Base-by-base conservation (phyloP, 192 early-diverging fungal species). In the Podila minutissima region DNA sequence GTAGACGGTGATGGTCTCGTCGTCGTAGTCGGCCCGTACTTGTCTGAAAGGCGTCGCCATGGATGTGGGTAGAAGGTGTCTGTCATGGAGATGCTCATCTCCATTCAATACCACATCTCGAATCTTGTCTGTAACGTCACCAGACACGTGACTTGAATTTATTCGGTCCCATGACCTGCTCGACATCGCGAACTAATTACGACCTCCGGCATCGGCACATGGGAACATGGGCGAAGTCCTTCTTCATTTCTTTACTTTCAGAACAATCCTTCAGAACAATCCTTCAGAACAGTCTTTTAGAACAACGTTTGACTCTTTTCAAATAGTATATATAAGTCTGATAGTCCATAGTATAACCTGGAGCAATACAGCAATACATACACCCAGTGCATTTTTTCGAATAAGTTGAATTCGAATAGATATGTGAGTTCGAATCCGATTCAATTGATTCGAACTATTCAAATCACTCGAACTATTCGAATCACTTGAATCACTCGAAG, bases 1-100 rank as follows among this genome's bases (percentile, higher is more conserved):
- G 41, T 86, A 86, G 57, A 86, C 84, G n/a, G 74, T 62, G 50
- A 86, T 70, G 58, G 83, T 64, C 53, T 48, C 55, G 41, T 69
- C 67, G 38, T 79, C 75, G 58, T 55, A 71, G 51, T 83, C 64
- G 13, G 66, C 82, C 41, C 84, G 64, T 31, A 86, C 82, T 62
- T 79, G 66, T 49, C 70, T 65, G 64, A 65, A 65, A 50, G 64
- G 64, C 46, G 64, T 65, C 17, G 48, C 48, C 64, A 65, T 65
- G 64, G 64, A 50, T 50, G 46, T 65, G 49, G 64, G 28, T 50
- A 65, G 64, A 65, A 65, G 13, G 62, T 63, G 33, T 41, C 35
- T 63, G 37, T 63, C 37, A 33, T 62, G 62, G 62, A 46, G 33
- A 63, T 41, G 33, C 35, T 41, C 62, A 22, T 33, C 62, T 63